Evolutionary conservation across 2,329 filamentous ascomycete species (phyloP), one percentile per base, ranked within the genome.

Genomic region (Xylaria sp.): DNA sequence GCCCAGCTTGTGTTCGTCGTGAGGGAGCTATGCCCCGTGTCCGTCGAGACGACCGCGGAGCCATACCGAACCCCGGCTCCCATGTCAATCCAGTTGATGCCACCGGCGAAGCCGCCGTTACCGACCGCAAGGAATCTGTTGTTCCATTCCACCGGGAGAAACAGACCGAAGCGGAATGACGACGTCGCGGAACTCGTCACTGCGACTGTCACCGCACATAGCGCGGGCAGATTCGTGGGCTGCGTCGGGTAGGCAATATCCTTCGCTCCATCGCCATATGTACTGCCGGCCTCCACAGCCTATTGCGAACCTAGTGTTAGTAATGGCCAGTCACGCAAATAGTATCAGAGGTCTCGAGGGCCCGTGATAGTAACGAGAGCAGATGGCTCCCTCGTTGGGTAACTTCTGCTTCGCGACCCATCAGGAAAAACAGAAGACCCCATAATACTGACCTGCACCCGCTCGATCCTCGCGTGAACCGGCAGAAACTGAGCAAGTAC

Each of bases 1-100:
- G 77, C 79, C 80, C 80, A 82, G 35, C 64, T 62, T 7, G 69
- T 58, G 53, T 78, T 73, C 0, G 46, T 21, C 2, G 66, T 29
- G 0, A 68, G 65, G 1, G 77, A 78, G 51, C 70, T 74, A 62
- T 82, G 80, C 8, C 80, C 80, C 0, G 77, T 80, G 63, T 81
- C 78, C 0, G 79, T 81, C 2, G 76, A 77, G 11, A 79, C 65
- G 3, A 75, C 70, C 3, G 78, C 78, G 56, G 79, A 79, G 8
- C 79, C 79, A 55, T 79, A 77, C 25, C 72, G 67, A 0, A 66
- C 70, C 1, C 68, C 72, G 1, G 69, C 64, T 15, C 71, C 69
- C 73, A 76, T 74, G 40, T 74, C 73, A 7, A 73, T 63, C 73
- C 73, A 76, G 55, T 75, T 74, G 62, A 76, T 72, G 17, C 73